phyloP scores from a whole-genome alignment of 2,329 filamentous ascomycete genomes.

The Cladosporium sp. region DNA sequence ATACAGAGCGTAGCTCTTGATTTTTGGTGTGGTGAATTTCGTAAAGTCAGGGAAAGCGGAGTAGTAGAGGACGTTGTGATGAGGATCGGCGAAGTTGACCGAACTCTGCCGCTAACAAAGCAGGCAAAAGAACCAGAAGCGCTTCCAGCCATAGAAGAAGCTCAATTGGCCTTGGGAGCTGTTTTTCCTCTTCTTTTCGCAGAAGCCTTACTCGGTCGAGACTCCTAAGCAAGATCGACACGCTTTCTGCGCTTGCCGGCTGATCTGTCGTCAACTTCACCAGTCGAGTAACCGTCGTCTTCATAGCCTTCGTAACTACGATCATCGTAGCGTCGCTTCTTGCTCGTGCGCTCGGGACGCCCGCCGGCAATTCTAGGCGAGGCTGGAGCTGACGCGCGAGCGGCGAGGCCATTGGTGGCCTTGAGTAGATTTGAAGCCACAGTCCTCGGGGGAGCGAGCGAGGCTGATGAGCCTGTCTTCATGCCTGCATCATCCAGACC shows the following conservation, averaged over 20 bases:
- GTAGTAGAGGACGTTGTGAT: background rate
- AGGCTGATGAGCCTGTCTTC: conserved; percentile 7
- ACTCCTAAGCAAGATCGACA: background rate
- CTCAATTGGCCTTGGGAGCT: background rate
- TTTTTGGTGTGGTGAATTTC: background rate
- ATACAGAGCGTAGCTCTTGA: background rate
- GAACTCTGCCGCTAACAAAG: background rate
- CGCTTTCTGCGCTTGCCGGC: conserved; percentile 26
- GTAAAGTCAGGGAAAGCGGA: background rate
- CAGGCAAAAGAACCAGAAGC: background rate
- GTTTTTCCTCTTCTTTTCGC: background rate
- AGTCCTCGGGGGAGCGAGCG: conserved; percentile 13
- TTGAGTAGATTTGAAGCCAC: conserved; percentile 2
- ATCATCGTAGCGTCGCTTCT: conserved; percentile 72
- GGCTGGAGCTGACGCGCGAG: conserved; percentile 29
- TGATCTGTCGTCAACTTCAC: conserved; percentile 56
- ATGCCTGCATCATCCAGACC: conserved; percentile 37
- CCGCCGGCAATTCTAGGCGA: conserved; percentile 39
- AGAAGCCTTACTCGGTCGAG: background rate
- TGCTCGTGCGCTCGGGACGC: conserved; percentile 59
- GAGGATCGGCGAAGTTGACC: background rate
- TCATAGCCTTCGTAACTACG: conserved; percentile 64
- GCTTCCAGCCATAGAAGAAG: background rate
- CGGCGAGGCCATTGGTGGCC: conserved; percentile 12
- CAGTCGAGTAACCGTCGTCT: conserved; percentile 66